Base-by-base conservation (phyloP, 345 rosid species). In the Salix arbutifolia region DNA sequence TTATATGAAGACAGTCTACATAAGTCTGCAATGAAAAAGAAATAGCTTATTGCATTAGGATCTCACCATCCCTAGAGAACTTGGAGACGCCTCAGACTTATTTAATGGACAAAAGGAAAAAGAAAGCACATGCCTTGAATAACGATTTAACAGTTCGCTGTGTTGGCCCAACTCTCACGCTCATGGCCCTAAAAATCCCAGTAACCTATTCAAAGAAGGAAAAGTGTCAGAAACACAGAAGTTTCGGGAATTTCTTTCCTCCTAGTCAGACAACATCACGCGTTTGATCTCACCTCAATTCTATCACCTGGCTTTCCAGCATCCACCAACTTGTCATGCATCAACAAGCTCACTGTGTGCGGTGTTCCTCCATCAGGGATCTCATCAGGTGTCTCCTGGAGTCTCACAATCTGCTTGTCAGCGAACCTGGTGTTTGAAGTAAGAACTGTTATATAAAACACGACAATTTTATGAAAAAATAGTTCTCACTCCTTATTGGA, bases 291-390 rank as follows among this genome's bases (percentile, higher is more conserved):
- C 72, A 96, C 99, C 97, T 93, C 98, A 81, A 93, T 91, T 88
- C 99, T 89, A 78, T 93, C 97, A 77, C 99, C 98, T 14, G 98
- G 99, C 88, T 93, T 96, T 82, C 94, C 97, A 78, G 90, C 79
- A 86, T 96, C 97, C 46, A 92, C 99, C 87, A 96, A 71, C 85
- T 96, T 96, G 85, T 96, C 97, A 83, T 96, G 98, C 93, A 96
- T 85, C 87, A 96, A 86, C 87, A 96, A 87, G 87, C 97, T 96
- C 81, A 96, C 98, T 3, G 97, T 93, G 78, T 96, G 98, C 30
- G 98, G 99, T 60, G 99, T 96, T 84, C 98, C 98, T 76, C 98
- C 97, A 38, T 93, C 97, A 25, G 98, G 98, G 74, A 96, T 96
- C 83, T 96, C 97, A 83, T 96, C 98, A 58, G 97, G 98, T 2